These are phyloP conservation scores for Beauveria rudraprayagi DNA, from an alignment of 2,329 filamentous ascomycete species.

Conservation along the genomic window DNA sequence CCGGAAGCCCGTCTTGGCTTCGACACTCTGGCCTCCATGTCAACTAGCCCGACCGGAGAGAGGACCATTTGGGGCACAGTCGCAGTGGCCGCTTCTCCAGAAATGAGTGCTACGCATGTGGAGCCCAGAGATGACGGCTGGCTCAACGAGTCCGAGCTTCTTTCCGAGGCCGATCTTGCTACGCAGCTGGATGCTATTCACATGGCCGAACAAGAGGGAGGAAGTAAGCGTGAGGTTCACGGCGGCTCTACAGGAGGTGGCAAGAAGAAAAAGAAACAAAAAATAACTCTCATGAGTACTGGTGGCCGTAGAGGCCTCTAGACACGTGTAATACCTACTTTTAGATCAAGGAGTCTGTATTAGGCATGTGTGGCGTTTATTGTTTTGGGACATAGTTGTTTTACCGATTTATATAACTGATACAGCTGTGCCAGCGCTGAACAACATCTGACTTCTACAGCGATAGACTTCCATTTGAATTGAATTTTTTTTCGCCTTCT, in stretches of 20 bases:
- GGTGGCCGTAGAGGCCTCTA: slow-evolving; percentile 43
- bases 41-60: slow-evolving; percentile 67
- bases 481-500: background rate
- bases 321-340: background rate
- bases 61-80: slow-evolving; percentile 92
- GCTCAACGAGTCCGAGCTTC: slow-evolving; percentile 71
- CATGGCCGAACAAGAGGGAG: slow-evolving; percentile 25
- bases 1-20: slow-evolving; percentile 55
- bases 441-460: background rate
- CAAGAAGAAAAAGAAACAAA: slow-evolving; percentile 66
- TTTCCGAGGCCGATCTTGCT: slow-evolving; percentile 52
- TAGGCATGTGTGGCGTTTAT: slow-evolving; percentile 10
- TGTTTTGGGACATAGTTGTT: background rate
- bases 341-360: background rate
- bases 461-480: background rate
- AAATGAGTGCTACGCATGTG: slow-evolving; percentile 33
- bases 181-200: slow-evolving; percentile 50
- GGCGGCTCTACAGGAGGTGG: slow-evolving; percentile 25
- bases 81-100: slow-evolving; percentile 53
- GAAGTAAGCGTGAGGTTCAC: background rate
- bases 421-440: background rate
- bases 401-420: background rate
- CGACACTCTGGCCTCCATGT: slow-evolving; percentile 64
- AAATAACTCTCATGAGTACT: slow-evolving; percentile 66
- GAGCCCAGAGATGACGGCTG: slow-evolving; percentile 63